Evolutionary conservation across 2,329 filamentous ascomycete species (phyloP).

Genomic region (Ophiosphaerella korrae): DNA sequence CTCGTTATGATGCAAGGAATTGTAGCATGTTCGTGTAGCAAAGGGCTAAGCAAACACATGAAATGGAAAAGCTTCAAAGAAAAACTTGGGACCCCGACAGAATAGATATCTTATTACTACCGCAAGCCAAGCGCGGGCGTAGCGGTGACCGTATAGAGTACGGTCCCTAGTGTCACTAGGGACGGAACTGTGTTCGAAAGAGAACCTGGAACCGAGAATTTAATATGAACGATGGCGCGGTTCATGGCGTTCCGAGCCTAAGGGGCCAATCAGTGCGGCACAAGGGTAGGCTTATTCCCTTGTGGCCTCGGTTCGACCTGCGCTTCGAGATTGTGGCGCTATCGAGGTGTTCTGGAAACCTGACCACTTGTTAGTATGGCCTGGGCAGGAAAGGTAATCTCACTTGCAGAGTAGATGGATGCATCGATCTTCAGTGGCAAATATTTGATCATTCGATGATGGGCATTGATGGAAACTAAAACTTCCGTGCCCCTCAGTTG

Average conservation of each 20-base stretch:
- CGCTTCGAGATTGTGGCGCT: not conserved
- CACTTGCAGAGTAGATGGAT: not conserved
- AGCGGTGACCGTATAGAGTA: too few species aligned
- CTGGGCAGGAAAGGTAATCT: not conserved
- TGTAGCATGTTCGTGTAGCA: too few species aligned
- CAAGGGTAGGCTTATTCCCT: not conserved
- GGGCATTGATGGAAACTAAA: not conserved
- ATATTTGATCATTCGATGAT: not conserved
- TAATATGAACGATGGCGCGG: not conserved
- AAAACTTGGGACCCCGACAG: too few species aligned
- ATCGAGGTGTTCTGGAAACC: not conserved
- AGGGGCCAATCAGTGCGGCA: slow-evolving; percentile 1
- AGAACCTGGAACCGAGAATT: not conserved
- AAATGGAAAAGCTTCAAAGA: too few species aligned
- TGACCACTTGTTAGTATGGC: too few species aligned
- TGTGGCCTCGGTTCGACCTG: slow-evolving; percentile 1
- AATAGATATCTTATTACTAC: too few species aligned
- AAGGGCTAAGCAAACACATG: too few species aligned
- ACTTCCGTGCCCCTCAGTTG: not conserved
- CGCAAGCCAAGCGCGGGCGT: too few species aligned
- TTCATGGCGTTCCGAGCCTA: not conserved
- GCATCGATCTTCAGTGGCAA: too few species aligned
- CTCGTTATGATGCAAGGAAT: too few species aligned
- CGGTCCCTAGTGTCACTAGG: too few species aligned
- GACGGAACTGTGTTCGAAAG: too few species aligned